These are phyloP conservation scores for Trypanosoma platydactyli DNA, from an alignment of 208 protist genomes.

Conservation along the genomic window DNA sequence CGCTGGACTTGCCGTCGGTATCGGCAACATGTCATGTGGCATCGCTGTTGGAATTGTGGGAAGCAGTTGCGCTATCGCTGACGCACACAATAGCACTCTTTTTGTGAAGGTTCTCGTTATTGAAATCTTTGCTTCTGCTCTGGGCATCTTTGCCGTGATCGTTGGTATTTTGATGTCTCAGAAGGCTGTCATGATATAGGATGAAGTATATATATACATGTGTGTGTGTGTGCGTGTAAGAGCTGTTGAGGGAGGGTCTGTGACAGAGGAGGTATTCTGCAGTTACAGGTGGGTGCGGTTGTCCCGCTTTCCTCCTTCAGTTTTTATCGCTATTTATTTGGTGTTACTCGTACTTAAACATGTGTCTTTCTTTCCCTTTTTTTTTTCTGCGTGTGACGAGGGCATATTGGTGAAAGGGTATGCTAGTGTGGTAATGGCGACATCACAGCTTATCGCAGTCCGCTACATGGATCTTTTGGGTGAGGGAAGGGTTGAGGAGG, in stretches of 20 bases:
- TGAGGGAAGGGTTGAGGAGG: conserved; percentile 57
- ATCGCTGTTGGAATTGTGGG: conserved; percentile 96
- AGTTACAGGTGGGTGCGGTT: conserved; percentile 11
- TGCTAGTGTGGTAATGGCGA: conserved; percentile 37
- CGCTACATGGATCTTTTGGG: conserved; percentile 64
- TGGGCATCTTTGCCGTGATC: conserved; percentile 98
- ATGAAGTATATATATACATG: background rate
- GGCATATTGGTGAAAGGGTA: background rate
- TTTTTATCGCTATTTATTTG: background rate
- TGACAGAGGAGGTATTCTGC: background rate
- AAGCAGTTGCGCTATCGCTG: conserved; percentile 95
- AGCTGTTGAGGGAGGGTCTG: background rate
- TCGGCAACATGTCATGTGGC: conserved; percentile 96
- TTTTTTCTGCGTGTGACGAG: background rate
- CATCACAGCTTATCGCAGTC: conserved; percentile 54
- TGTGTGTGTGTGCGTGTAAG: background rate
- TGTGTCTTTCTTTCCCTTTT: conserved; percentile 16
- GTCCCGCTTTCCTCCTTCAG: background rate
- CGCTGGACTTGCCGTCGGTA: conserved; percentile 93
- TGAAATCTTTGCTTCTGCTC: conserved; percentile 97
- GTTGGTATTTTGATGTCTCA: conserved; percentile 95
- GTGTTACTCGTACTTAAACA: background rate
- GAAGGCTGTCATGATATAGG: conserved; percentile 77
- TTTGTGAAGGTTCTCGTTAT: conserved; percentile 98
- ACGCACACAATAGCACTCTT: conserved; percentile 92